A percentile compares a stretch with the other conserved stretches of the same genome.
Conservation (phyloP, 2,329 filamentous ascomycete species). For the Fusarium globosum region DNA sequence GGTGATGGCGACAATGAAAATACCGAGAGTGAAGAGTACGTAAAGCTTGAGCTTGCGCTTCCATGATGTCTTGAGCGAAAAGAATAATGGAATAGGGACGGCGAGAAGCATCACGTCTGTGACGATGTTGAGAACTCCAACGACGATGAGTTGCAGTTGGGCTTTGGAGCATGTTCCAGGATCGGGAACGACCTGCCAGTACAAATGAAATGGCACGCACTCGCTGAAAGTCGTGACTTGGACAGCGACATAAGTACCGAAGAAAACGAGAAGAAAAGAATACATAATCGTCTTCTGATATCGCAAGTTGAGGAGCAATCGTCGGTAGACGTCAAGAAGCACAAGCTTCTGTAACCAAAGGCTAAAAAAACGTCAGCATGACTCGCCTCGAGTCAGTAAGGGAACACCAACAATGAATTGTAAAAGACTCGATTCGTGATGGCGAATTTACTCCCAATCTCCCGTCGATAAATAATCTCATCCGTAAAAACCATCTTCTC, state of each 20-base stretch:
- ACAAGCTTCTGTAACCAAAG: conserved; percentile 39
- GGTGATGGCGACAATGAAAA: conserved; percentile 54
- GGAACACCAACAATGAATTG: neutral
- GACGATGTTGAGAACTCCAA: conserved; percentile 36
- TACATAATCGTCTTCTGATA: conserved; percentile 20
- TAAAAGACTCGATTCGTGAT: conserved; percentile 1
- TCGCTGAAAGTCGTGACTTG: conserved; percentile 38
- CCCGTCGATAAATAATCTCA: neutral
- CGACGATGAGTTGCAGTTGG: conserved; percentile 35
- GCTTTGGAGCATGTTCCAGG: conserved; percentile 33
- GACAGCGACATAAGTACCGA: conserved; percentile 19
- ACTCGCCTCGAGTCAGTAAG: neutral
- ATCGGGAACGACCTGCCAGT: conserved; percentile 36
- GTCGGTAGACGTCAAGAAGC: conserved; percentile 32
- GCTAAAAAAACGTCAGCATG: neutral
- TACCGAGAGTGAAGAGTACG: conserved; percentile 51
- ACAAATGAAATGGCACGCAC: conserved; percentile 27
- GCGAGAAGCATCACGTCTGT: conserved; percentile 47
- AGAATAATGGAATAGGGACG: conserved; percentile 43
- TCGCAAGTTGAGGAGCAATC: conserved; percentile 23
- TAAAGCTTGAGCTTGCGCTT: conserved; percentile 48
- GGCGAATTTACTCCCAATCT: neutral
- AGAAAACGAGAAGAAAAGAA: conserved; percentile 30
- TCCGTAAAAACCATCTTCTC: neutral
- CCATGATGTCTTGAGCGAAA: conserved; percentile 44